Evolutionary conservation across 2,329 filamentous ascomycete species (phyloP).

Genomic region (Penicillium italicum): DNA sequence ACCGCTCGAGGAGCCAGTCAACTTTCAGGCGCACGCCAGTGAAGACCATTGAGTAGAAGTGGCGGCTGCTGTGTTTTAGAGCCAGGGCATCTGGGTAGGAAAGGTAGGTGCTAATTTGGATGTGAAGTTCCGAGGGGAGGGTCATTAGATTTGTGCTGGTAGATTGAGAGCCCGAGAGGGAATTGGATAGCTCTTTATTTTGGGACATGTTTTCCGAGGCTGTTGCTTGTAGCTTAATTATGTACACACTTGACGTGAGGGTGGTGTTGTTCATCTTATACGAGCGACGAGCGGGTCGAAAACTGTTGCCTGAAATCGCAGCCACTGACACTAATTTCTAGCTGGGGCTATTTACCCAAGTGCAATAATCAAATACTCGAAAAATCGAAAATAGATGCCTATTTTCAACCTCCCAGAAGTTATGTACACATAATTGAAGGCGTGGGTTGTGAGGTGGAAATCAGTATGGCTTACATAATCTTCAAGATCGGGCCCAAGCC

Average conservation of each 20-base stretch:
- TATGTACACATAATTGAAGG: not conserved
- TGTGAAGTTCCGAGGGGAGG: conserved; percentile 65
- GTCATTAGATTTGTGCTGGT: conserved; percentile 40
- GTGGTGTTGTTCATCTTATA: not conserved
- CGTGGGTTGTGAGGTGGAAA: not conserved
- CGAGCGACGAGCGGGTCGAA: conserved; percentile 1
- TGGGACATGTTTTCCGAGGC: not conserved
- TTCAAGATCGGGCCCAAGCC: not conserved
- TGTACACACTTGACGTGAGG: not conserved
- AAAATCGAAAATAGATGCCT: not conserved
- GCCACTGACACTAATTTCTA: not conserved
- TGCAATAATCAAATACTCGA: not conserved
- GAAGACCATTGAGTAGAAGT: conserved; percentile 63
- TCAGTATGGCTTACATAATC: not conserved
- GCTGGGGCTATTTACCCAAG: not conserved
- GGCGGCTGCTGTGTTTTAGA: conserved; percentile 62
- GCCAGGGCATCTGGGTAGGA: conserved; percentile 69
- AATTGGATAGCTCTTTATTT: not conserved
- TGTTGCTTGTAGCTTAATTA: not conserved
- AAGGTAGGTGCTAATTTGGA: conserved; percentile 58
- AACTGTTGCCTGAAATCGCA: conserved; percentile 10
- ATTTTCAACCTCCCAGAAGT: not conserved
- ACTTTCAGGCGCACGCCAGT: conserved; percentile 65
- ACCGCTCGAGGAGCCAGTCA: conserved; percentile 64
- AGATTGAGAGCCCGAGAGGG: not conserved